Evolutionary conservation across 192 early-diverging fungal genomes (phyloP).

Genomic region (Oehlia diaphana): DNA sequence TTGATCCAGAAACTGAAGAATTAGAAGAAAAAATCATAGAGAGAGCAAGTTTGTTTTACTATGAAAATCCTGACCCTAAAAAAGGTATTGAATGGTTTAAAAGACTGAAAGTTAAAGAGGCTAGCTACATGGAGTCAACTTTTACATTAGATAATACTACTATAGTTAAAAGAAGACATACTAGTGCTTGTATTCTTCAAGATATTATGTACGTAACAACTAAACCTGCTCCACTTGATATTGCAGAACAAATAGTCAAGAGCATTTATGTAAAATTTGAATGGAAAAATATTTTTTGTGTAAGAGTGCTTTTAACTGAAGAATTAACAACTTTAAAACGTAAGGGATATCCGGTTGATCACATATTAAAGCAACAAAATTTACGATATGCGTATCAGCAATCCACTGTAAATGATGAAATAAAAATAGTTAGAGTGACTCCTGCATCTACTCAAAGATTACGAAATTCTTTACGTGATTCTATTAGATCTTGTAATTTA

Average conservation of each 20-base stretch:
- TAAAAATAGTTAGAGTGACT: not conserved
- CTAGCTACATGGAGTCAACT: constrained; percentile 60
- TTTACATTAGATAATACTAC: constrained; percentile 42
- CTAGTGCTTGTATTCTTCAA: constrained; percentile 57
- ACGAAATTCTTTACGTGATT: not conserved
- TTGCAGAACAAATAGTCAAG: not conserved
- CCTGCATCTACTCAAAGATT: not conserved
- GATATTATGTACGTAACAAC: constrained; percentile 41
- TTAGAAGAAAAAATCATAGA: constrained; percentile 68
- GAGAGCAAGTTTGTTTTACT: constrained; percentile 75
- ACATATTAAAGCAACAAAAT: constrained; percentile 40
- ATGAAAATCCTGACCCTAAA: constrained; percentile 54
- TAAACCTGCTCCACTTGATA: constrained; percentile 34
- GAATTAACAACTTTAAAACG: not conserved
- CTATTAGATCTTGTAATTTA: constrained; percentile 36
- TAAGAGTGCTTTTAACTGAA: not conserved
- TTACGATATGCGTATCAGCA: constrained; percentile 12
- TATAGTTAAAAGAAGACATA: constrained; percentile 41
- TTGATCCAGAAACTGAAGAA: constrained; percentile 36
- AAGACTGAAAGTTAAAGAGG: constrained; percentile 68
- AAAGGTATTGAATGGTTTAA: constrained; percentile 57
- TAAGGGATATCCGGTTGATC: constrained; percentile 55
- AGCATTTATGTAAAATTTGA: not conserved
- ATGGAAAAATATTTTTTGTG: not conserved
- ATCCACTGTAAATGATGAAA: not conserved